Evolutionary conservation across 2,329 filamentous ascomycete genomes (phyloP), one percentile per base, ranked within the genome.

Genomic region (Colletotrichum truncatum): DNA sequence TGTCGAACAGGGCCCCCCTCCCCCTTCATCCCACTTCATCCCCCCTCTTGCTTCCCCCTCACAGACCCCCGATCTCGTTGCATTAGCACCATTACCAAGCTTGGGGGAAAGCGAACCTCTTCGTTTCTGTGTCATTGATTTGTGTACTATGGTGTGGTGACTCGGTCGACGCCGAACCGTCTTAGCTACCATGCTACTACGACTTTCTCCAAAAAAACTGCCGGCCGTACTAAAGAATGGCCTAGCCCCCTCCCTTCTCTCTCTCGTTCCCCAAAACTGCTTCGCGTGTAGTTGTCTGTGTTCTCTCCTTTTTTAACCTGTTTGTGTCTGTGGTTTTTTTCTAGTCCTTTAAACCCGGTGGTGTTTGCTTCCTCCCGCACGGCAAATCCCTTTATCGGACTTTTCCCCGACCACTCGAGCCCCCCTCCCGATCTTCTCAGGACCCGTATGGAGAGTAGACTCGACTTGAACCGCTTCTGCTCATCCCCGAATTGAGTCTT

Each of bases 101-200:
- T 39, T 25, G 9, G 11, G 25, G 11, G 25, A 43, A 25, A 41
- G 48, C 48, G 54, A 41, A 57, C 32, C 55, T 54, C 12, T 43
- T 32, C 43, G 59, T 36, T 58, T 58, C 59, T 65, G 62, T 65
- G 62, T 65, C 62, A 65, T 65, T 65, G 58, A 59, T 62, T 62
- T 62, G 57, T 65, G 62, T 59, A 41, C 28, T 48, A 23, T 26
- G 38, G 59, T 64, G 60, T 54, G 56, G n/a, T 54, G 49, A 63
- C 53, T 55, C 34, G 60, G 52, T 52, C 26, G 36, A 36, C n/a
- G n/a, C 36, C n/a, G 14, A 48, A 45, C 34, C 8, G 18, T n/a
- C 45, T 48, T 16, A 21, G 39, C 25, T 43, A 2, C 39, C 39
- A 43, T 43, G 39, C 38, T 43, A 21, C 46, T 49, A 28, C 21